Percentiles rank a stretch among this genome's conserved stretches.
These are phyloP conservation scores for Plasmodium inui DNA, from an alignment of 169 alveolate species.

Conservation along the genomic window DNA sequence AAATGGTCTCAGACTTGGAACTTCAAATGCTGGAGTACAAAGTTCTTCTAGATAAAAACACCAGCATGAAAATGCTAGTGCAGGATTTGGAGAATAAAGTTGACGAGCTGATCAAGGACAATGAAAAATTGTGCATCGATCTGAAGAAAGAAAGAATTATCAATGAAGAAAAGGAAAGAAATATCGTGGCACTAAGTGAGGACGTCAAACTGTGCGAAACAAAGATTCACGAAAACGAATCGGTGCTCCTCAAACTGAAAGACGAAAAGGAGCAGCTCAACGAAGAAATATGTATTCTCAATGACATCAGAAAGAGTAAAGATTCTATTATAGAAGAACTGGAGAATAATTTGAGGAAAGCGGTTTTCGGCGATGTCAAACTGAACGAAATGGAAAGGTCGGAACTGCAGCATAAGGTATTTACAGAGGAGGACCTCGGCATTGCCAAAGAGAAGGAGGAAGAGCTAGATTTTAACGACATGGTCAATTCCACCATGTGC, in stretches of 20 bases:
- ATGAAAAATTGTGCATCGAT: conserved; percentile 69
- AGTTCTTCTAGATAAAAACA: conserved; percentile 72
- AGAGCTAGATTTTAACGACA: conserved; percentile 13
- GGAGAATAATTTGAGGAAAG: conserved; percentile 74
- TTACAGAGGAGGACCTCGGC: conserved; percentile 71
- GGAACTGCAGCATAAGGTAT: conserved; percentile 31
- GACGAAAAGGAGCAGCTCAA: conserved; percentile 67
- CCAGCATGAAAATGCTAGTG: conserved; percentile 72
- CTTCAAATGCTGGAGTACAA: conserved; percentile 68
- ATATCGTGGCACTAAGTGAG: conserved; percentile 25
- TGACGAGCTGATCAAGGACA: conserved; percentile 71
- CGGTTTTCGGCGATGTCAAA: conserved; percentile 71
- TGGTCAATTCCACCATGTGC: conserved; percentile 30
- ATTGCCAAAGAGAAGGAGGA: conserved; percentile 3
- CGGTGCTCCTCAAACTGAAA: conserved; percentile 24
- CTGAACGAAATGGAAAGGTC: conserved; percentile 50
- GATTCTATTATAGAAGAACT: conserved; percentile 62
- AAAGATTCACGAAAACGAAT: conserved; percentile 32
- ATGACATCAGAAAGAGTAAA: conserved; percentile 55
- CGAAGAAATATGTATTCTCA: conserved; percentile 45
- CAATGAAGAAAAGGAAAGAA: conserved; percentile 59
- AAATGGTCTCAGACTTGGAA: conserved; percentile 65
- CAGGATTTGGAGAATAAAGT: conserved; percentile 75
- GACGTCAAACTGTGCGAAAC: conserved; percentile 34
- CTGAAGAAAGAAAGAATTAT: conserved; percentile 61